Evolutionary conservation across 2,329 filamentous ascomycete species (phyloP), one percentile per base, ranked within the genome.

Genomic region (Fusarium odoratissimum): DNA sequence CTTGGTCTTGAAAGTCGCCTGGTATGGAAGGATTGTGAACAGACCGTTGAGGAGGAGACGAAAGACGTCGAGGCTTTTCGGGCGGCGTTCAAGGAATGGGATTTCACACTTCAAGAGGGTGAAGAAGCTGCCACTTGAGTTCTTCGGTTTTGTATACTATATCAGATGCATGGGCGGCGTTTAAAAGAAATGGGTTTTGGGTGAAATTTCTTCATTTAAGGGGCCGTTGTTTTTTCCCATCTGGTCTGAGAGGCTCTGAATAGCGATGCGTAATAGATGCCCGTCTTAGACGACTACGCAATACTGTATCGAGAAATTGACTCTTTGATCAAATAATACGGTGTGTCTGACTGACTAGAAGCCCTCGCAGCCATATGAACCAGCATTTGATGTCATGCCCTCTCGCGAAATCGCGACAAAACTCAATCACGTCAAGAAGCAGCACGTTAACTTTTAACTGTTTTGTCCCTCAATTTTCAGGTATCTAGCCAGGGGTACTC

Each of bases 1-100:
- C 85, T 99, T 56, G 90, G 91, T 6, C 83, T 98, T 49, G 94
- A 98, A 80, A 84, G 89, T 48, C 87, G 96, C n/a, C 84, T 92
- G 58, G 87, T 94, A 74, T 99, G 96, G 96, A 91, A 91, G 80
- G 92, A 97, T 75, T 95, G 94, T 74, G 88, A 87, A 37, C 95
- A 98, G 83, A 89, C 89, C 1, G 86, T 91, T 64, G 89, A 89
- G 16, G 94, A 97, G 74, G 96, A 98, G 84, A 91, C 88, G 60
- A 86, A 86, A 48, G 95, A 98, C 80, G 93, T 92, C 5, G 89
- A 90, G 60, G 89, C 88, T 14, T 97, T 98, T 82, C 95, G 95
- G 76, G 86, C 88, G 74, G 91, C 92, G 2, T 99, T 97, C 79
- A 91, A 93, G 82, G 86, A 89, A 37, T 98, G 93, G 88, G 95